These are phyloP conservation scores for Backusella mclennaniae DNA, from an alignment of 192 early-diverging fungal species.

Conservation along the genomic window DNA sequence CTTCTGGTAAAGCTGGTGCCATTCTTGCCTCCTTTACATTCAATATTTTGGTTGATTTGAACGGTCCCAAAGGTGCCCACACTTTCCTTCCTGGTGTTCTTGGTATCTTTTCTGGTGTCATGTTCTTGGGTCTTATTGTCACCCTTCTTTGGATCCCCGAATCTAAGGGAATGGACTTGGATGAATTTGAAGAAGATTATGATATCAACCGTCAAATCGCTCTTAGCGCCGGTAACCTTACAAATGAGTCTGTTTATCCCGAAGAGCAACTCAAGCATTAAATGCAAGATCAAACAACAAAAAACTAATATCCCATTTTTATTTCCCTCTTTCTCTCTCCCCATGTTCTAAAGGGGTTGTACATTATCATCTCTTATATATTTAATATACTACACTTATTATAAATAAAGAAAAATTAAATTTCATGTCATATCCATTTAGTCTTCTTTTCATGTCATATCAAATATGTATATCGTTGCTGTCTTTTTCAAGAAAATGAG, in stretches of 20 bases:
- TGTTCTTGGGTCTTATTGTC: constrained; percentile 20
- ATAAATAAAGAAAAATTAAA: background rate
- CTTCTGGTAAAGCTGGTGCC: constrained; percentile 68
- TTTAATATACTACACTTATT: background rate
- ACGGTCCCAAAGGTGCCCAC: constrained; percentile 36
- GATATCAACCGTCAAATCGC: background rate
- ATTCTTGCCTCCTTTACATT: constrained; percentile 61
- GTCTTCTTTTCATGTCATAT: no score
- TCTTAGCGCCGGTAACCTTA: background rate
- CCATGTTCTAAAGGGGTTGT: background rate
- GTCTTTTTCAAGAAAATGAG: no score
- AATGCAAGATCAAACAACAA: background rate
- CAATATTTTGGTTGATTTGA: constrained; percentile 46
- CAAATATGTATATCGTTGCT: no score
- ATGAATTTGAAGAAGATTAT: constrained; percentile 22
- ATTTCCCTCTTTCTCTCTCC: background rate
- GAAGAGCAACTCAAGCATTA: background rate
- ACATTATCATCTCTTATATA: background rate
- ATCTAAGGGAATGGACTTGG: constrained; percentile 18
- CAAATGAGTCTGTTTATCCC: background rate
- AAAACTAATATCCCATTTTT: background rate
- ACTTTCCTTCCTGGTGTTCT: constrained; percentile 45
- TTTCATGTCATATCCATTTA: background rate
- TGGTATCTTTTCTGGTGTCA: constrained; percentile 51
- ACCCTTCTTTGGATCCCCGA: constrained; percentile 21